Evolutionary conservation across 1,284 basidiomycete genomes (phyloP).

Genomic region (Cerrena zonata): DNA sequence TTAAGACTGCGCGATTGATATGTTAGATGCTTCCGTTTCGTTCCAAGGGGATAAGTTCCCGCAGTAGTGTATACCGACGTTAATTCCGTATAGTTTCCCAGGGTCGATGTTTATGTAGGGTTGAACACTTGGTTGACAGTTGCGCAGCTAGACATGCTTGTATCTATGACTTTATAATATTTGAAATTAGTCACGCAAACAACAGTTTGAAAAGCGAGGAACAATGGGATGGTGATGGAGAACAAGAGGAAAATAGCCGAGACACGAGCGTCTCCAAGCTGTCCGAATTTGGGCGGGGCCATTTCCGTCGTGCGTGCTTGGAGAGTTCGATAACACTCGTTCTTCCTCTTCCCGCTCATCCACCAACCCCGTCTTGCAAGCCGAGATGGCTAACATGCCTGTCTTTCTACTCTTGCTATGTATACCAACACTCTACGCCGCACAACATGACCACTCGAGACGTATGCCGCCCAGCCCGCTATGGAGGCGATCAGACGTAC

Average conservation of each 20-base stretch:
- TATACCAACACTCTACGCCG: constrained; percentile 17
- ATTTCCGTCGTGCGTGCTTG: not conserved
- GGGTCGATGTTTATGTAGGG: no score
- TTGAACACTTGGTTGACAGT: no score
- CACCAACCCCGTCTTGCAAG: constrained; percentile 16
- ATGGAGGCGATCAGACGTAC: constrained; percentile 23
- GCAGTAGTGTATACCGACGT: no score
- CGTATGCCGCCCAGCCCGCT: constrained; percentile 18
- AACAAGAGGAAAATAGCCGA: not conserved
- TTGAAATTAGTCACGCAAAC: no score
- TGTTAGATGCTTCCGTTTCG: not conserved
- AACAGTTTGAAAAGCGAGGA: not conserved
- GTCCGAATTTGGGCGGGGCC: not conserved
- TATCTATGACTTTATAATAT: no score
- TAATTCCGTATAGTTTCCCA: no score
- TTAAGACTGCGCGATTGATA: constrained; percentile 2
- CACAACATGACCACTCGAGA: constrained; percentile 10
- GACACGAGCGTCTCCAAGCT: not conserved
- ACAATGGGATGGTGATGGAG: not conserved
- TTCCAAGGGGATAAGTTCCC: not conserved
- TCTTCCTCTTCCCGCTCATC: constrained; percentile 4
- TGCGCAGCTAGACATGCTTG: no score
- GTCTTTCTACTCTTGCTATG: constrained; percentile 24
- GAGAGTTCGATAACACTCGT: not conserved
- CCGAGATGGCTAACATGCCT: constrained; percentile 23